phyloP scores from a whole-genome alignment of 176 grass and related monocot species.

The Aegilops tauschii region DNA sequence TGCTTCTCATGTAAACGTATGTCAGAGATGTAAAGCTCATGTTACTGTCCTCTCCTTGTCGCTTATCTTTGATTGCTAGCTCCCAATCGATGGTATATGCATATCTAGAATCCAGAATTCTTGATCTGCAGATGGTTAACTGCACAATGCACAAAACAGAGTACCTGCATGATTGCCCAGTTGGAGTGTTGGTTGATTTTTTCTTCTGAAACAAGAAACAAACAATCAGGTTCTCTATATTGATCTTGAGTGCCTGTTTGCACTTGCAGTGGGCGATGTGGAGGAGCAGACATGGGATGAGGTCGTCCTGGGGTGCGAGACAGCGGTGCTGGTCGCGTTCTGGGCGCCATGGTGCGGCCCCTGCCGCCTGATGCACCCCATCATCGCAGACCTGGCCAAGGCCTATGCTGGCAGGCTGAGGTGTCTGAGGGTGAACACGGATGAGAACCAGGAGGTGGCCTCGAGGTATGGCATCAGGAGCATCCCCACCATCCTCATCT shows the following conservation, averaged over 20 bases:
- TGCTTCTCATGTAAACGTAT: too few relatives aligned
- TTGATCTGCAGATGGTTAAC: background rate
- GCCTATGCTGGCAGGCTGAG: slow-evolving; percentile 38
- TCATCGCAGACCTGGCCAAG: slow-evolving; percentile 44
- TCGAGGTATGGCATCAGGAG: slow-evolving; percentile 49
- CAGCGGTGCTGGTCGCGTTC: slow-evolving; percentile 52
- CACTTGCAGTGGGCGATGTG: slow-evolving; percentile 47
- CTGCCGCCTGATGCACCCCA: slow-evolving; percentile 59
- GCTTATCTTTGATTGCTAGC: background rate
- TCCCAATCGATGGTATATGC: background rate
- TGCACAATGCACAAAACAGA: background rate
- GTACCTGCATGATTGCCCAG: background rate
- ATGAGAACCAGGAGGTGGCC: slow-evolving; percentile 43
- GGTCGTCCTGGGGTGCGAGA: slow-evolving; percentile 29
- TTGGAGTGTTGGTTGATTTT: background rate
- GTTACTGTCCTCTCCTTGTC: too few relatives aligned
- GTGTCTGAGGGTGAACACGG: slow-evolving; percentile 56
- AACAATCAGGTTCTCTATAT: background rate
- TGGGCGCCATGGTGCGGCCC: slow-evolving; percentile 75
- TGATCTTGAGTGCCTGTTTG: background rate
- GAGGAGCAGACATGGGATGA: slow-evolving; percentile 37
- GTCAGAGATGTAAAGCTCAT: too few relatives aligned
- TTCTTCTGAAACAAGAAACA: background rate
- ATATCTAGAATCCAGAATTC: background rate
- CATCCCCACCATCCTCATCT: slow-evolving; percentile 67